Conservation (phyloP, 805 yeast species). For the Kazachstania martiniae region DNA sequence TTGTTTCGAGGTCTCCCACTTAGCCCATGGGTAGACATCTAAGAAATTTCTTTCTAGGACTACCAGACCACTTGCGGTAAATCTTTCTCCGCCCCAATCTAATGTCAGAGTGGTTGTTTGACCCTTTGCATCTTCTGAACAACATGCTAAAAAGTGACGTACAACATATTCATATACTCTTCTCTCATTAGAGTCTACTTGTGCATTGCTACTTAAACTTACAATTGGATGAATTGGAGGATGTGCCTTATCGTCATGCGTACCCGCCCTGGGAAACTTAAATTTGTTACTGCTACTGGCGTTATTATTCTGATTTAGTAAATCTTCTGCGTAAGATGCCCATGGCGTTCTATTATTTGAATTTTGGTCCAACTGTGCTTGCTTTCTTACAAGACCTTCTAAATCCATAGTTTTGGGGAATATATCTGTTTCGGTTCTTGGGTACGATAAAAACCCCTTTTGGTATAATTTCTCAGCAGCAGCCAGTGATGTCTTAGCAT, state of each 20-base stretch:
- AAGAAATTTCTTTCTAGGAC: constrained; percentile 69
- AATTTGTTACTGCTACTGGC: constrained; percentile 31
- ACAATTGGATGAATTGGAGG: constrained; percentile 90
- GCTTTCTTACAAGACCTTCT: constrained; percentile 47
- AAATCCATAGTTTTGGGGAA: constrained; percentile 75
- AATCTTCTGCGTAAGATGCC: constrained; percentile 55
- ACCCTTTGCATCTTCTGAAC: constrained; percentile 87
- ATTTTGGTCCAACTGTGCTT: constrained; percentile 25
- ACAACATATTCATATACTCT: constrained; percentile 80
- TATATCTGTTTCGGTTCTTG: constrained; percentile 92
- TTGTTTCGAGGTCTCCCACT: constrained; percentile 60
- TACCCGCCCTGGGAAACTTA: constrained; percentile 67
- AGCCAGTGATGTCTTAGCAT: constrained; percentile 69
- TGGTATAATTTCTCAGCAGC: constrained; percentile 81
- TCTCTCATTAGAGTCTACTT: constrained; percentile 32
- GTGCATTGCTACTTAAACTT: constrained; percentile 23
- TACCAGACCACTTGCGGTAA: constrained; percentile 60
- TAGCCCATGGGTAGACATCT: constrained; percentile 67
- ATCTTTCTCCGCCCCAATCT: constrained; percentile 70
- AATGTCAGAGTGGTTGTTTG: constrained; percentile 48
- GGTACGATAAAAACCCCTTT: constrained; percentile 81
- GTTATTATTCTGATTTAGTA: constrained; percentile 26
- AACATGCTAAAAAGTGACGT: constrained; percentile 80
- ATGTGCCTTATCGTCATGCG: constrained; percentile 88
- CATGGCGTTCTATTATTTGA: constrained; percentile 63